Conservation (phyloP, 768 basidiomycete genomes). For the Rhodocollybia butyracea region DNA sequence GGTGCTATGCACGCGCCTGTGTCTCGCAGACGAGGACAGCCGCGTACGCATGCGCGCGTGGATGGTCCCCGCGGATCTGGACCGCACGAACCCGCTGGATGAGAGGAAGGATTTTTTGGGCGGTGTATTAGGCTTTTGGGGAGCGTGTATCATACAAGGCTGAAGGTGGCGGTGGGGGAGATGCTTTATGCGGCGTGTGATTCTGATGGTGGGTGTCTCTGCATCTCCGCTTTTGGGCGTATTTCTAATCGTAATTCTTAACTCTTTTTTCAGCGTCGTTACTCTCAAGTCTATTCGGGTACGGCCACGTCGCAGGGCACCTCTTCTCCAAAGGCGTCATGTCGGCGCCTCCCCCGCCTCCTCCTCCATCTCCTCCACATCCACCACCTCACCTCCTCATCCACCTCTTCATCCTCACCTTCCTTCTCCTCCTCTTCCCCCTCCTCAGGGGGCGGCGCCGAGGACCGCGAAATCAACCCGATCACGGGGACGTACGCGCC, state of each 20-base stretch:
- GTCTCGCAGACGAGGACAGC: slow-evolving; percentile 57
- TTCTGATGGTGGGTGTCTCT: slow-evolving; percentile 42
- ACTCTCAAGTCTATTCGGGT: slow-evolving; percentile 48
- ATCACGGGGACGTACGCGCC: slow-evolving; percentile 74
- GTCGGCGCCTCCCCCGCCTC: slow-evolving; percentile 46
- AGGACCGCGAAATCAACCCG: slow-evolving; percentile 56
- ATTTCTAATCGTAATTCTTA: not conserved
- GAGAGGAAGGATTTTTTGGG: slow-evolving; percentile 72
- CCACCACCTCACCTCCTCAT: slow-evolving; percentile 16
- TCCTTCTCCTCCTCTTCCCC: not conserved
- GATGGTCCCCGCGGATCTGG: slow-evolving; percentile 76
- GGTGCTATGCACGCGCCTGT: slow-evolving; percentile 70
- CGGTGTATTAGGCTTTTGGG: slow-evolving; percentile 73
- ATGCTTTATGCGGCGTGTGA: slow-evolving; percentile 83
- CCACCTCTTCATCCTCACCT: not conserved
- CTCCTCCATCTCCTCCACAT: slow-evolving; percentile 28
- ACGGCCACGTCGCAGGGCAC: slow-evolving; percentile 50
- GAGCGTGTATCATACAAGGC: slow-evolving; percentile 66
- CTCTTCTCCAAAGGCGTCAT: slow-evolving; percentile 89
- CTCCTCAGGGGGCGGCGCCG: not conserved
- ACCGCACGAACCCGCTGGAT: slow-evolving; percentile 77
- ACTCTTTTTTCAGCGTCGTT: slow-evolving; percentile 41
- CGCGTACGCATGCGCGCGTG: slow-evolving; percentile 57
- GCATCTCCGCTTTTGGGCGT: not conserved
- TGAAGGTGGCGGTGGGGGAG: slow-evolving; percentile 82